Evolutionary conservation across 2,329 filamentous ascomycete species (phyloP).

Genomic region (Helotiales sp.): DNA sequence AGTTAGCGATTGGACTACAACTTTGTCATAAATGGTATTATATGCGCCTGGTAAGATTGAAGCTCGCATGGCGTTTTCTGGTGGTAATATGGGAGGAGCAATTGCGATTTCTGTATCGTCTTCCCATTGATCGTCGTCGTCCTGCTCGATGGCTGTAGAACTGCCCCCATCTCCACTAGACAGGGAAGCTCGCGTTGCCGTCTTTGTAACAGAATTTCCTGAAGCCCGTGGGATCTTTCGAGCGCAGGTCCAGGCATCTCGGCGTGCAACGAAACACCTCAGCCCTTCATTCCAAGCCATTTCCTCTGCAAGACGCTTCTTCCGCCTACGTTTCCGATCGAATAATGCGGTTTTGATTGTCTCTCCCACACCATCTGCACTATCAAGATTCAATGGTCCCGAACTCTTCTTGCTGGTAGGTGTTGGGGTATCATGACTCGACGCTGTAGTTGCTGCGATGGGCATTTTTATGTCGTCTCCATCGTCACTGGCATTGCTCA

Average conservation of each 20-base stretch:
- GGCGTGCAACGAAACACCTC: slow-evolving; percentile 75
- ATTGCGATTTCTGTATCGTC: slow-evolving; percentile 62
- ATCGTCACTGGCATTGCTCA: slow-evolving; percentile 36
- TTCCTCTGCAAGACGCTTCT: slow-evolving; percentile 63
- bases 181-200: slow-evolving; percentile 44
- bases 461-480: slow-evolving; percentile 32
- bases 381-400: slow-evolving; percentile 46
- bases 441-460: slow-evolving; percentile 15
- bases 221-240: slow-evolving; percentile 56
- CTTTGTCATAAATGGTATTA: slow-evolving; percentile 85
- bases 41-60: slow-evolving; percentile 78
- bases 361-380: slow-evolving; percentile 46
- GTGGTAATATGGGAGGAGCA: slow-evolving; percentile 73
- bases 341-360: slow-evolving; percentile 29
- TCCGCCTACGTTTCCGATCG: slow-evolving; percentile 48
- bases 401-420: slow-evolving; percentile 32
- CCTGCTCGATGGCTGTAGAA: slow-evolving; percentile 33
- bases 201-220: slow-evolving; percentile 51
- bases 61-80: slow-evolving; percentile 75
- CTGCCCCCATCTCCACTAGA: slow-evolving; percentile 34
- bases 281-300: slow-evolving; percentile 81
- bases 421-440: slow-evolving; percentile 23
- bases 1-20: slow-evolving; percentile 78
- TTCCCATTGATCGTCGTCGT: slow-evolving; percentile 36
- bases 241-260: slow-evolving; percentile 87